Evolutionary conservation across 2,329 filamentous ascomycete species (phyloP), one percentile per base, ranked within the genome.

Genomic region (Xylaria sp.): DNA sequence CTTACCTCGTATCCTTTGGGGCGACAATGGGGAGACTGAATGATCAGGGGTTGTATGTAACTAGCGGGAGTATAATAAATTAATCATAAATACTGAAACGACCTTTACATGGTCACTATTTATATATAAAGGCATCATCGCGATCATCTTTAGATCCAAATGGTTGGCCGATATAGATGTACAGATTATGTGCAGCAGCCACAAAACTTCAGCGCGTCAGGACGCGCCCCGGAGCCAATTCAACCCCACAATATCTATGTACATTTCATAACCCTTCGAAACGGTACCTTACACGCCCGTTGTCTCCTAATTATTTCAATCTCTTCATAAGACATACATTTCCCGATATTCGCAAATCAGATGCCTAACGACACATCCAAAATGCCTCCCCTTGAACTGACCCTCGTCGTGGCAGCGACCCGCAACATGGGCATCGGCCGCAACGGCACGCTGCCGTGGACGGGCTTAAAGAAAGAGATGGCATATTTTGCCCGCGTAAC

Each of bases 341-440:
- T 13, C 6, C n/a, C 3, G 25, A 58, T 18, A 33, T 23, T 10
- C 13, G 2, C 13, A 4, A 54, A 55, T n/a, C 59, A 62, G 46
- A 72, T 72, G 66, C 13, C 66, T n/a, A 39, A 41, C 51, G n/a
- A 59, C 23, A 55, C 31, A 15, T 49, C 66, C 2, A 43, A 48
- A 12, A 73, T 74, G 72, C 65, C 60, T 4, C 70, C 72, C 25
- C 57, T 83, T 62, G 90, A 93, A 73, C 84, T 98, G 63, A 98
- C 94, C n/a, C 88, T 98, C 75, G 92, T 98, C 80, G 94, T 98
- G 75, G 95, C 93, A n/a, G 91, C 94, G 20, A 97, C 94, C n/a
- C 90, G 91, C 62, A 89, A 85, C 76, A 93, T 98, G 85, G 96
- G 96, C 79, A 98, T 99, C 76, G 96, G 96, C 68, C 86, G 88